phyloP scores from a whole-genome alignment of 2,329 filamentous ascomycete genomes.

The Colletotrichum ledebouriae region DNA sequence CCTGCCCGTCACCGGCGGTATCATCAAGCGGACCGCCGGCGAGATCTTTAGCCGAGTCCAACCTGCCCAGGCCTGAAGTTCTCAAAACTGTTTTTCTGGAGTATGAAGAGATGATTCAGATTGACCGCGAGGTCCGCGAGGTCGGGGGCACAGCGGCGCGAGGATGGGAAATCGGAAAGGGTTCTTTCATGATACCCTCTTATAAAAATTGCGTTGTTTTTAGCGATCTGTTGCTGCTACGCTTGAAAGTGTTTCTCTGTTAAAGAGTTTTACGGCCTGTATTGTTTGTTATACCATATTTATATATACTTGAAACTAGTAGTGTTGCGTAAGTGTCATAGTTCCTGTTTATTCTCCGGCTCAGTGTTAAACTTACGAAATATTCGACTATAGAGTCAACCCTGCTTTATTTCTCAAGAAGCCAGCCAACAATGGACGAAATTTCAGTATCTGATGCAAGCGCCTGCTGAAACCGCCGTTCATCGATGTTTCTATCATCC shows the following conservation, averaged over 20 bases:
- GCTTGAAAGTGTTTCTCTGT: not conserved
- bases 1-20: constrained; percentile 92
- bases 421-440: not conserved
- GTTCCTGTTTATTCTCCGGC: not conserved
- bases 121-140: constrained; percentile 23
- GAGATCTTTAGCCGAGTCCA: constrained; percentile 68
- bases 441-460: too few relatives aligned
- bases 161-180: constrained; percentile 15
- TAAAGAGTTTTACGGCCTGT: not conserved
- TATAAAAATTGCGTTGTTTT: constrained; percentile 4
- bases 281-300: constrained; percentile 13
- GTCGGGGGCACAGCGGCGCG: constrained; percentile 14
- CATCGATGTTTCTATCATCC: not conserved
- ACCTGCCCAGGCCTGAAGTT: constrained; percentile 44
- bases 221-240: not conserved
- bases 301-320: constrained; percentile 5
- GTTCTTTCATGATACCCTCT: constrained; percentile 23
- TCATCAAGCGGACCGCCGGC: constrained; percentile 85
- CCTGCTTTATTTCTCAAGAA: not conserved
- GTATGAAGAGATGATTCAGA: constrained; percentile 14
- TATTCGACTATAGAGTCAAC: too few relatives aligned
- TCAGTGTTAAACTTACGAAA: not conserved
- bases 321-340: not conserved
- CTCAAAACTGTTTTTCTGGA: not conserved
- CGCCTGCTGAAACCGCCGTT: not conserved